Evolutionary conservation across 768 basidiomycete species (phyloP).

Genomic region (Cystobasidium ongulense): DNA sequence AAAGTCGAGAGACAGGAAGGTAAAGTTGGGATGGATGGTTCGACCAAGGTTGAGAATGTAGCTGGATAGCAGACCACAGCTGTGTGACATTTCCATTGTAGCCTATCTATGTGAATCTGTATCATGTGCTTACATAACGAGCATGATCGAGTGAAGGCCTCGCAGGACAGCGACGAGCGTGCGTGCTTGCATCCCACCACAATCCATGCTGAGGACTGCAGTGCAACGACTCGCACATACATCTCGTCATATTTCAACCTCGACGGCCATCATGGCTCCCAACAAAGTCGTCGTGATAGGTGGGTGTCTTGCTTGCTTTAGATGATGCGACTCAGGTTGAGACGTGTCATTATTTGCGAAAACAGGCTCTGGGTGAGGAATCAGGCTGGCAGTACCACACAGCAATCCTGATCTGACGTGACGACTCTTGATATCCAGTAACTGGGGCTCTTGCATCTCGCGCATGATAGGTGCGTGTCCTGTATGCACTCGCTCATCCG

Average conservation of each 20-base stretch:
- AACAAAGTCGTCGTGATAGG: constrained; percentile 7
- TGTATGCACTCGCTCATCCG: not conserved
- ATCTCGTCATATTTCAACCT: not conserved
- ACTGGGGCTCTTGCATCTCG: constrained; percentile 42
- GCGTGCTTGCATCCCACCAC: not conserved
- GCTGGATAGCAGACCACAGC: constrained; percentile 9
- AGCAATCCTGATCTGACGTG: not conserved
- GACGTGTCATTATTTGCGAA: not conserved
- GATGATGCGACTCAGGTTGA: constrained; percentile 1
- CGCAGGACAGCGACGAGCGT: not conserved
- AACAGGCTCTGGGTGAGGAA: constrained; percentile 18
- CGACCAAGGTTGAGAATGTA: constrained; percentile 16
- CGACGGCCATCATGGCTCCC: not conserved
- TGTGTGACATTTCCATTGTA: not conserved
- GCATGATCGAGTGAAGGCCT: too few species aligned
- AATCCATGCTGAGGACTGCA: not conserved
- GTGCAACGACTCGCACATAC: constrained; percentile 24
- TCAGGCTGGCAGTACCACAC: too few species aligned
- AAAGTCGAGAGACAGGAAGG: constrained; percentile 5
- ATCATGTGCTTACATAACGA: too few species aligned
- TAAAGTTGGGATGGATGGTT: constrained; percentile 11
- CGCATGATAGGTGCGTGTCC: constrained; percentile 43
- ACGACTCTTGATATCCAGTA: not conserved
- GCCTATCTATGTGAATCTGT: too few species aligned
- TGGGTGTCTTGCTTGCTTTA: not conserved